A percentile compares a stretch with the other conserved stretches of the same genome.
phyloP scores from a whole-genome alignment of 169 alveolate genomes.

The Prorocentrum cordatum region DNA sequence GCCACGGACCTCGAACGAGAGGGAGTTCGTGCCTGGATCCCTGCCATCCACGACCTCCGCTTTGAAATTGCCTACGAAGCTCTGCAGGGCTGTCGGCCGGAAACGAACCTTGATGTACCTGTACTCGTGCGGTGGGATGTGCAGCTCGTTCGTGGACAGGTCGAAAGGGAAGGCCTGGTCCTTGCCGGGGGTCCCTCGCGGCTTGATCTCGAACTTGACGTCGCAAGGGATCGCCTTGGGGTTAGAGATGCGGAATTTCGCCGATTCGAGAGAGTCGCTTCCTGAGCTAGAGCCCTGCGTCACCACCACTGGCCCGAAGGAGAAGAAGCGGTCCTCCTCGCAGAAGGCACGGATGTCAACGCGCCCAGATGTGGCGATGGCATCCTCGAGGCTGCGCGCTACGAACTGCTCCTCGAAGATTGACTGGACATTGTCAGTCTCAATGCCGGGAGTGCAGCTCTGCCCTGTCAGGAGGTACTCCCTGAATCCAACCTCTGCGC shows the following conservation, averaged over 20 bases:
- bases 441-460: constrained; percentile 89
- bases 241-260: constrained; percentile 48
- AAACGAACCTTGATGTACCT: constrained; percentile 85
- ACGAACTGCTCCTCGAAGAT: constrained; percentile 90
- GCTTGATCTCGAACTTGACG: constrained; percentile 76
- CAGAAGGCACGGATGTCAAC: constrained; percentile 78
- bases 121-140: constrained; percentile 86
- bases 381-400: constrained; percentile 80
- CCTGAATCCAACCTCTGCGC: constrained; percentile 16
- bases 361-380: constrained; percentile 71
- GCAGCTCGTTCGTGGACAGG: constrained; percentile 75
- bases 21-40: constrained; percentile 80
- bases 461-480: constrained; percentile 82
- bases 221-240: constrained; percentile 57
- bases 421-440: constrained; percentile 82
- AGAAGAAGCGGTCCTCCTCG: constrained; percentile 85
- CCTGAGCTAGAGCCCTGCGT: constrained; percentile 78
- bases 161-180: constrained; percentile 71
- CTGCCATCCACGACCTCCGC: constrained; percentile 86
- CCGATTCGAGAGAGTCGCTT: too few species aligned
- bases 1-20: constrained; percentile 87
- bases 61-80: constrained; percentile 84
- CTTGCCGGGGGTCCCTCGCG: constrained; percentile 78
- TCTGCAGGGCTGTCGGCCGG: constrained; percentile 82
- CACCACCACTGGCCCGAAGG: constrained; percentile 88